Evolutionary conservation across 2,329 filamentous ascomycete genomes (phyloP), one percentile per base, ranked within the genome.

Genomic region (Pleurostoma richardsiae): DNA sequence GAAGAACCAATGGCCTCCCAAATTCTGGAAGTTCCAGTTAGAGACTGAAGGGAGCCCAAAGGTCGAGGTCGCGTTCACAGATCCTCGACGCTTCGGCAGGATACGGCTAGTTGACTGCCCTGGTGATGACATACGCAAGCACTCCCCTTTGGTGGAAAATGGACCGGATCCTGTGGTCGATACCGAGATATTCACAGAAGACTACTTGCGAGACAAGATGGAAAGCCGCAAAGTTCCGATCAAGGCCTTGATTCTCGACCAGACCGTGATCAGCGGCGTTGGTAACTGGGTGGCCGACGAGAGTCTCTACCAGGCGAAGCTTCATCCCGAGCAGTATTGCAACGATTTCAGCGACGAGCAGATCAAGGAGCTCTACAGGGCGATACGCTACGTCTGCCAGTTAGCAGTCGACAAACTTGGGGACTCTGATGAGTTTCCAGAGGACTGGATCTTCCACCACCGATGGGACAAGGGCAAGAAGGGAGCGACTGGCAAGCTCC

Each of bases 281-380:
- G 94, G 94, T 0, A 97, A 97, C 61, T 99, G 92, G 92, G 92
- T 99, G 45, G 90, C 86, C 1, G 94, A 99, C 61, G 94, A 99
- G 64, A 85, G 96, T 5, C 72, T 99, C 44, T 99, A 91, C 59
- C 85, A 97, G 56, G 87, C 94, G 4, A 83, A 79, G 43, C 77
- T 97, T 11, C 92, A 99, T 55, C 94, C 94, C 0, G 92, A 96
- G 63, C 90, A 96, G 62, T 95, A 95, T 68, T 90, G 86, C 66
- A 85, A 96, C 59, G 87, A 88, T 0, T 86, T 97, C 54, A 75
- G 64, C 51, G 81, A 88, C 30, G 76, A 70, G 1, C 85, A 96
- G 63, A 80, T 95, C 52, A 76, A 79, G 53, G 74, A 73, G 38
- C 72, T 99, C 2, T 85, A 94, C 63, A 73, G 82, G 6, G 78